Conservation (phyloP, 495 filamentous ascomycete species). For the Trichoderma asperelloides region DNA sequence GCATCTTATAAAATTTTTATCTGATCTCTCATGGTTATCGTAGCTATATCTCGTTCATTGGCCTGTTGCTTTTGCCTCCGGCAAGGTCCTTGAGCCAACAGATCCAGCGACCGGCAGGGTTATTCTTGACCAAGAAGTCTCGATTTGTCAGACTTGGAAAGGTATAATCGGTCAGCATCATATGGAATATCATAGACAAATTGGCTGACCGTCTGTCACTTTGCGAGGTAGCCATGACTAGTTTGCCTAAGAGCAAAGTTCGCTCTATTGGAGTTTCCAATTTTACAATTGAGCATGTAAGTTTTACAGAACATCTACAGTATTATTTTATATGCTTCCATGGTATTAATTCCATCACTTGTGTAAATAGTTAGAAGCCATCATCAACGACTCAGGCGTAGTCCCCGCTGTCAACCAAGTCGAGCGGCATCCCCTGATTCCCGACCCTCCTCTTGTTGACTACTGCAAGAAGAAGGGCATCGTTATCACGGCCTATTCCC, state of each 20-base stretch:
- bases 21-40: too few species aligned
- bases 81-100: slow-evolving; percentile 35
- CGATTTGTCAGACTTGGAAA: slow-evolving; percentile 46
- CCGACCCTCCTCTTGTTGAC: slow-evolving; percentile 36
- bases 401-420: slow-evolving; percentile 43
- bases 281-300: slow-evolving; percentile 35
- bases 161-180: slow-evolving; percentile 9
- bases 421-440: slow-evolving; percentile 32
- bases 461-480: slow-evolving; percentile 10
- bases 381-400: slow-evolving; percentile 40
- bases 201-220: background rate
- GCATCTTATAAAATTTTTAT: too few species aligned
- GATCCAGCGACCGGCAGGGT: slow-evolving; percentile 28
- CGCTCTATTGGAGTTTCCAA: slow-evolving; percentile 44
- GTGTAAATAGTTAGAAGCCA: slow-evolving; percentile 31
- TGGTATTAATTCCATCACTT: background rate
- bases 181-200: background rate
- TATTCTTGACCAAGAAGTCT: slow-evolving; percentile 36
- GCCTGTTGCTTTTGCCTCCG: slow-evolving; percentile 19
- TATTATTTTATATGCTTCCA: background rate
- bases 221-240: slow-evolving; percentile 26
- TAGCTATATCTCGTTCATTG: slow-evolving; percentile 8
- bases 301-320: slow-evolving; percentile 10
- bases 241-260: slow-evolving; percentile 42
- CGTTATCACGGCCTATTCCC: slow-evolving; percentile 16